Evolutionary conservation across 176 grass and related monocot species (phyloP), one percentile per base, ranked within the genome.

Genomic region (Lolium multiflorum): DNA sequence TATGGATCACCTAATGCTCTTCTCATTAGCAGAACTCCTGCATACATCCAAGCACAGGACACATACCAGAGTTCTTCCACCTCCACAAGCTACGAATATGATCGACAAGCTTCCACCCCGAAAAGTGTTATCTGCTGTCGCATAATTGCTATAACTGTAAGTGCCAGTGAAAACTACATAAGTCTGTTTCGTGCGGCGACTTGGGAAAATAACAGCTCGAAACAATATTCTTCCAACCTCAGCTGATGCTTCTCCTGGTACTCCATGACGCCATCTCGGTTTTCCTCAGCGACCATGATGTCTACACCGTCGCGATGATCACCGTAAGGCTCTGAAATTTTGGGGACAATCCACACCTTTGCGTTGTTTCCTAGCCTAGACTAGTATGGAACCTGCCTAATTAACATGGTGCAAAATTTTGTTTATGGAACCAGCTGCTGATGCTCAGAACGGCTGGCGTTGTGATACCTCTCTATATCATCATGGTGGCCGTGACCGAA

Each of bases 241-340:
- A 95, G 93, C 15, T 95, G 70, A 87, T 88, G 83, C 55, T 87
- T 74, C 90, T 95, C 84, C 13, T 95, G 70, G 60, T 90, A 26
- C 83, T 95, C 82, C 93, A 75, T 6, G 90, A 95, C 5, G 64
- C 57, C 12, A 47, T 95, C 73, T 88, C 90, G 5, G 86, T 90
- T 62, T 81, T 76, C 83, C 39, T 89, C 11, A 28, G 76, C 10
- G 83, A 87, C 4, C 43, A 82, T 7, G 86, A 78, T 13, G 83
- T 64, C 47, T 89, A 92, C 52, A 89, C 79, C 8, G 71, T 92
- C 21, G 78, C 93, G 0, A 16, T 88, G n/a, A 51, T 89, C 71
- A 88, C 86, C 15, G 93, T 95, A 89, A 95, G 49, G 11, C 59
- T 81, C 79, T 77, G 17, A 51, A 22, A 43, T 6, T 43, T 43